Percentiles rank a stretch among this genome's conserved stretches.
Evolutionary conservation across 2,329 filamentous ascomycete species (phyloP).

Genomic region (Colletotrichum noveboracense): DNA sequence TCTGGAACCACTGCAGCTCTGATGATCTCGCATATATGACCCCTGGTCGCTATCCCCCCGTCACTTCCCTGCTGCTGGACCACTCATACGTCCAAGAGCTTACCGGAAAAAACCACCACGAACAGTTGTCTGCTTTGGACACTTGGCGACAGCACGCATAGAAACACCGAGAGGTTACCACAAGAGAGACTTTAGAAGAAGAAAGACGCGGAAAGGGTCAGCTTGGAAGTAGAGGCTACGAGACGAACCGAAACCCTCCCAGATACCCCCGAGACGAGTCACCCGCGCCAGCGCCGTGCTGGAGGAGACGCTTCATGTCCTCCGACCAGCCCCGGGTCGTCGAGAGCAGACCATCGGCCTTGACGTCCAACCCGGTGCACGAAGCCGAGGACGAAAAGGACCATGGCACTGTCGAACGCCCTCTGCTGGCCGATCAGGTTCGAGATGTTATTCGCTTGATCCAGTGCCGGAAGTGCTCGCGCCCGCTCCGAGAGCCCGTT

Average conservation of each 20-base stretch:
- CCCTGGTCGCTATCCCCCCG: conserved; percentile 13
- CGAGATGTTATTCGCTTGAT: conserved; percentile 74
- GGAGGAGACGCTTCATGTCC: conserved; percentile 26
- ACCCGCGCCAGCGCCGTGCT: conserved; percentile 8
- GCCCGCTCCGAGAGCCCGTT: conserved; percentile 70
- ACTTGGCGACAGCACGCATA: not conserved
- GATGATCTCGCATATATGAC: conserved; percentile 23
- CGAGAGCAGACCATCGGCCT: conserved; percentile 23
- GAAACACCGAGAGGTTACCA: not conserved
- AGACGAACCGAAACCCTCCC: not conserved
- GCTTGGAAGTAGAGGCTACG: not conserved
- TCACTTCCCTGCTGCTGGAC: not conserved
- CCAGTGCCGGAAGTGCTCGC: conserved; percentile 78
- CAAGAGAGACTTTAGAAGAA: not conserved
- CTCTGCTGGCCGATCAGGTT: conserved; percentile 50
- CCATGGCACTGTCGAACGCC: conserved; percentile 18
- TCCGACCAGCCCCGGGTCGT: conserved; percentile 23
- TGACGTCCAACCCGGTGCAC: conserved; percentile 21
- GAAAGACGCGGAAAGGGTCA: not conserved
- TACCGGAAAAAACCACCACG: not conserved
- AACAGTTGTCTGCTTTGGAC: not conserved
- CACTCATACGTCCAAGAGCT: not conserved
- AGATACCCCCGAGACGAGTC: not conserved
- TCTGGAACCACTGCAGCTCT: conserved; percentile 20
- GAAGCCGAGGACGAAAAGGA: conserved; percentile 23